Percentiles rank a stretch among this genome's conserved stretches.
phyloP scores from a whole-genome alignment of 78 protist genomes.

The Dictyostelium brefeldianum region DNA sequence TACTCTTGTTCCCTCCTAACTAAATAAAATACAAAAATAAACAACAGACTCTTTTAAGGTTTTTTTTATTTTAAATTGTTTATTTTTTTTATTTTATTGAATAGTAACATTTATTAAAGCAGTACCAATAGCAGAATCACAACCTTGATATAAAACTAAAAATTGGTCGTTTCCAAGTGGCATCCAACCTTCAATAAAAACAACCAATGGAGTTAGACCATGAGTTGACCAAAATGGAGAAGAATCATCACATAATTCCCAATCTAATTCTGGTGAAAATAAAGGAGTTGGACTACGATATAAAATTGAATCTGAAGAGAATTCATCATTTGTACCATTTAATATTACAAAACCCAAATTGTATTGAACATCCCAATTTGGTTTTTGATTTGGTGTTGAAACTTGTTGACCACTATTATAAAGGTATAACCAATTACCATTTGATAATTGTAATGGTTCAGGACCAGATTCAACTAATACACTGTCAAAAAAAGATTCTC shows the following conservation, averaged over 20 bases:
- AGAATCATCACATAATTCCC: not conserved
- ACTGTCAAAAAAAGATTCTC: not conserved
- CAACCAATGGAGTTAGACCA: not conserved
- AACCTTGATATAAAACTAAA: conserved; percentile 7
- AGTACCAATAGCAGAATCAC: conserved; percentile 3
- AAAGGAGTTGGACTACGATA: not conserved
- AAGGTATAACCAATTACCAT: conserved; percentile 13
- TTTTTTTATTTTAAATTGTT: no score
- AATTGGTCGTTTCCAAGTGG: not conserved
- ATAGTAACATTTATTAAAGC: not conserved
- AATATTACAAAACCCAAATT: not conserved
- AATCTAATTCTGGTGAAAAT: conserved; percentile 11
- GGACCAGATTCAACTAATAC: conserved; percentile 4
- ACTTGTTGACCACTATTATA: conserved; percentile 14
- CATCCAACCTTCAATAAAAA: conserved; percentile 3
- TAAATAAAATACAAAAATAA: no score
- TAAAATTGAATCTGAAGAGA: not conserved
- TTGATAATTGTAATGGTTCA: not conserved
- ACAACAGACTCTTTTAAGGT: no score
- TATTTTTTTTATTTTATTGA: not conserved
- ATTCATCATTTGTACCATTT: not conserved
- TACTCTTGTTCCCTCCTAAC: no score
- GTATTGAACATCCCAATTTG: conserved; percentile 3
- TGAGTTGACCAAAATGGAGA: not conserved
- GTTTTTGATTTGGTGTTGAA: conserved; percentile 6